Base-by-base conservation (phyloP, 306 rosid genomes). In the Elaeagnus macrophylla region DNA sequence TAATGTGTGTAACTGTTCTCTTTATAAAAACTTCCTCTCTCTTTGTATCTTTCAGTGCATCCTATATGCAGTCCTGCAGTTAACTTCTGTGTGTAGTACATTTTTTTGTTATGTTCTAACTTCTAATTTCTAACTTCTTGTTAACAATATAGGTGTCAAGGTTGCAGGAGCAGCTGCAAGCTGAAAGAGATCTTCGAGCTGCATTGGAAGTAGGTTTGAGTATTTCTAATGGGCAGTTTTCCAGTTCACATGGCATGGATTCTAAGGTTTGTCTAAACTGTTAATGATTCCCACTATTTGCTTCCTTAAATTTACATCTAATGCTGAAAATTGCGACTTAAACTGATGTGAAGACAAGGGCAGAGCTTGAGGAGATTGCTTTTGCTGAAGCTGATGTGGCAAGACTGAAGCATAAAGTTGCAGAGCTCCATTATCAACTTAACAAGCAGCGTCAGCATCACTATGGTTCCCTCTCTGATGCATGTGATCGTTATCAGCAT, bases 331-430 rank as follows among this genome's bases (percentile, higher is more conserved):
- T 85, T 67, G 68, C 42, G 13, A 67, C 70, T 65, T 53, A 48
- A 58, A 45, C 51, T 60, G 72, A 25, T 77, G 67, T 72, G 72
- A 74, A 93, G 99, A 84, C 96, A 59, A 84, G 95, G 75, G 96
- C 94, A 17, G 99, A 93, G 66, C 93, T 93, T 48, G 99, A 93
- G 81, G 99, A 93, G 78, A 93, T 93, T 67, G 99, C 96, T 39
- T 94, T 93, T 69, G 99, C 99, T 44, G 99, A 93, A 79, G 99
- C 99, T 38, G 99, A 93, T 54, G 99, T 93, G 62, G 96, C 95
- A 56, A 77, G 96, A 75, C 77, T 87, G 83, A 87, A 93, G 80
- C 99, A 87, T 83, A 93, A 93, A 72, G 99, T 93, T 82, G 89
- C 94, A 1, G 99, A 93, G 72, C 96, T 93, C 60, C 99, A 93